Evolutionary conservation across 345 rosid genomes (phyloP).

Genomic region (Microcos paniculata): DNA sequence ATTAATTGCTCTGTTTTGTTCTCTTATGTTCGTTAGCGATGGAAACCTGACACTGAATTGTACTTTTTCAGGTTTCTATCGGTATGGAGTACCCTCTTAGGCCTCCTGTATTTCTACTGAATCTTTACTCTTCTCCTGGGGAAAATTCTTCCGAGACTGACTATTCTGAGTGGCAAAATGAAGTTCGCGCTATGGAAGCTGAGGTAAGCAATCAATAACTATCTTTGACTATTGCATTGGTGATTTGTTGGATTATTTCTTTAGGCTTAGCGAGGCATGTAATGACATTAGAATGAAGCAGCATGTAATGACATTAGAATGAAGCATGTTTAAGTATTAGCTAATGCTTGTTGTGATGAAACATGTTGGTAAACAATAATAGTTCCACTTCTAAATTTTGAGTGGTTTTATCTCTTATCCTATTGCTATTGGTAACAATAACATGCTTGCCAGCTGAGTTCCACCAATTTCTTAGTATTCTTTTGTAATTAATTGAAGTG

Average conservation of each 20-base stretch:
- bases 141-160: slow-evolving; percentile 32
- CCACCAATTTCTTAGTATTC: neutral
- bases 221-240: neutral
- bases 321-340: neutral
- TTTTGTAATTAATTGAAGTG: neutral
- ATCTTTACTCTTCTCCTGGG: slow-evolving; percentile 38
- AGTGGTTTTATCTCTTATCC: neutral
- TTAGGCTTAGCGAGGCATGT: neutral
- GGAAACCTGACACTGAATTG: slow-evolving; percentile 12
- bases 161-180: slow-evolving; percentile 55
- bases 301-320: neutral
- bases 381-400: neutral
- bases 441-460: neutral
- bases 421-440: neutral
- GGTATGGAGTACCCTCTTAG: slow-evolving; percentile 92
- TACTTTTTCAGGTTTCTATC: slow-evolving; percentile 56
- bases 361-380: neutral
- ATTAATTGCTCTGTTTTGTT: slow-evolving; percentile 7
- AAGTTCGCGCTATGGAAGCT: slow-evolving; percentile 88
- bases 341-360: neutral
- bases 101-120: slow-evolving; percentile 71
- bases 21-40: slow-evolving; percentile 2
- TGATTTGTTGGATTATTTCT: slow-evolving; percentile 2
- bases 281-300: neutral
- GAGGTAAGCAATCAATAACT: slow-evolving; percentile 52